Conservation (phyloP, 2,329 filamentous ascomycete species). For the Trichoderma breve region DNA sequence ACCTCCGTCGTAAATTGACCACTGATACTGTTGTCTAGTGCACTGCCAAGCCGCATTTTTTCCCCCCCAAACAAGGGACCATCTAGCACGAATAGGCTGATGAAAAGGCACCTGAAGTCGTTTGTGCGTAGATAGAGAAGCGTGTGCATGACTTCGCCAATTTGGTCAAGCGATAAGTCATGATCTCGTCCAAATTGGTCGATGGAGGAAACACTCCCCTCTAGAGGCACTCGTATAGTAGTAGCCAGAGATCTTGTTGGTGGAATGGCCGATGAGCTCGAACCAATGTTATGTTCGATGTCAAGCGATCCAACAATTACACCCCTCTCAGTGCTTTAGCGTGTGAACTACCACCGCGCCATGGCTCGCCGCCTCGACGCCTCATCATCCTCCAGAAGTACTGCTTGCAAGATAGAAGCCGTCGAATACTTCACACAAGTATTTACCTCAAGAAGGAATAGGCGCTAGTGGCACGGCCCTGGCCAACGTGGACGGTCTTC, state of each 20-base stretch:
- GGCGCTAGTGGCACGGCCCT: conserved; percentile 9
- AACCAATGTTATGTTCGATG: background rate
- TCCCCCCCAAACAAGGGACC: background rate
- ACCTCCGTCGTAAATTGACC: background rate
- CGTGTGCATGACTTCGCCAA: background rate
- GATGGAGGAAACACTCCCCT: background rate
- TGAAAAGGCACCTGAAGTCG: background rate
- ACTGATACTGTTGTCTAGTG: background rate
- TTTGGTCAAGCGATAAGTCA: background rate
- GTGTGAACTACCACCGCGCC: background rate
- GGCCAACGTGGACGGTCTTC: conserved; percentile 19
- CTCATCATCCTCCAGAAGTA: background rate
- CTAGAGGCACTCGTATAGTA: background rate
- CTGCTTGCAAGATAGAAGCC: background rate
- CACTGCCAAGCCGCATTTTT: background rate
- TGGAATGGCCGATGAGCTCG: background rate
- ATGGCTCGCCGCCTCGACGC: background rate
- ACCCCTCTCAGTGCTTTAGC: background rate
- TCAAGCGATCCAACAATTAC: background rate
- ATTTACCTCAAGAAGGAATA: conserved; percentile 1
- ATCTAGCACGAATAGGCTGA: background rate
- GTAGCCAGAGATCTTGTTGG: background rate
- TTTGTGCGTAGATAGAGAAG: background rate
- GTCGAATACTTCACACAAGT: background rate
- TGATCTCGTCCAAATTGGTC: background rate